Evolutionary conservation across 345 rosid species (phyloP), one percentile per base, ranked within the genome.

Genomic region (Citrus sp.): DNA sequence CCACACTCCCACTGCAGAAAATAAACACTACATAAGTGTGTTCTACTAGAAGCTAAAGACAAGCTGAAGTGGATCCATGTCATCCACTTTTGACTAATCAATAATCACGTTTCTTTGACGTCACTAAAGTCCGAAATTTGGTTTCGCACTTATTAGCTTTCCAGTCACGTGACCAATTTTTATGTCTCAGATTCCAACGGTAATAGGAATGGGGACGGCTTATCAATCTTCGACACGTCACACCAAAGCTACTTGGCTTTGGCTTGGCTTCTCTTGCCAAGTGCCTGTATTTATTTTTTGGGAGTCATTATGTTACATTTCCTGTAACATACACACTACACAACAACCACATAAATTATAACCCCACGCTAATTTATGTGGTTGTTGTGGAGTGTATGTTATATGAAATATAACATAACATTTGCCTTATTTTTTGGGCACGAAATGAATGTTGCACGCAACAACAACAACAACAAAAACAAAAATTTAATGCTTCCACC

Each of bases 31-130:
- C n/a, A n/a, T n/a, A 6, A 7, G 19, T 37, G 9, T 2, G 38
- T 46, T 46, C 51, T 13, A 46, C 14, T 13, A 46, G 18, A 25
- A 40, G 35, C 16, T 8, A 16, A 10, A 9, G 61, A 55, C 68
- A 70, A 27, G 72, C 19, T 59, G 87, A 82, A 66, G 78, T 80
- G 87, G 80, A 82, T 82, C 82, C 84, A 2, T 27, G 78, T 85
- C 83, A 80, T 80, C 80, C 56, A 8, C n/a, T 21, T 65, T 69
- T 65, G 66, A 37, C 72, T 19, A 21, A 63, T 18, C 32, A 25
- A 28, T 3, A 14, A 4, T 10, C 6, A 58, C 49, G 27, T 22
- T 35, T 24, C 25, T 74, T 27, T 6, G 56, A 62, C 76, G 32
- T 35, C 28, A 28, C 1, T 46, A 4, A 21, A 28, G 22, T 13